A percentile compares a stretch with the other conserved stretches of the same genome.
Evolutionary conservation across 371 early-diverging fungal genomes (phyloP).

Genomic region (Mucor lusitanicus): DNA sequence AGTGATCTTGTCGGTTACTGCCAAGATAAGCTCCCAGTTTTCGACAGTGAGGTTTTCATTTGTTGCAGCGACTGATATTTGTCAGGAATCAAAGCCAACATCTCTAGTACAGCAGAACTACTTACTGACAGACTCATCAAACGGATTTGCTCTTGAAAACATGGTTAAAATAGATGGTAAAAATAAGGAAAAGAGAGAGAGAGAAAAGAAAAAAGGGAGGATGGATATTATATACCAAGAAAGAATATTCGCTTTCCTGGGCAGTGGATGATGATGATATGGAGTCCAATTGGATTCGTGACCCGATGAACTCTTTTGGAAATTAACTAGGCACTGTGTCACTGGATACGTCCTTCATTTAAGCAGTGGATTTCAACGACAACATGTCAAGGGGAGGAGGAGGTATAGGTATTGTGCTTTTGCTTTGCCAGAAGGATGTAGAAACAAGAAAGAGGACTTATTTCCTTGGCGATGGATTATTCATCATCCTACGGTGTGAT

Average conservation of each 20-base stretch:
- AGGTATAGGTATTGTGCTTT: not conserved
- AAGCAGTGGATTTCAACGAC: not conserved
- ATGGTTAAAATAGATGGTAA: slow-evolving; percentile 25
- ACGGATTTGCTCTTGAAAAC: slow-evolving; percentile 64
- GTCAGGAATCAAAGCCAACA: not conserved
- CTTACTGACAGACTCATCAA: slow-evolving; percentile 67
- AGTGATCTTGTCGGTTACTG: slow-evolving; percentile 86
- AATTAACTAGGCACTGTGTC: not conserved
- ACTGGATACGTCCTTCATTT: not conserved
- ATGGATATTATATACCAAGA: not conserved
- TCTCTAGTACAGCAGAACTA: not conserved
- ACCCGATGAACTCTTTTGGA: not conserved
- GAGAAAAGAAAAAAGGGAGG: slow-evolving; percentile 3
- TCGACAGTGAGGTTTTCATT: slow-evolving; percentile 89
- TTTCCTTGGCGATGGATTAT: no score
- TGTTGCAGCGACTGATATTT: slow-evolving; percentile 75
- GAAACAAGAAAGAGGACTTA: no score
- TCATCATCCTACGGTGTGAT: no score
- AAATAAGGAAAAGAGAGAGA: slow-evolving; percentile 5
- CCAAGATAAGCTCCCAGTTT: slow-evolving; percentile 90
- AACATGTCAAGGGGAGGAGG: not conserved
- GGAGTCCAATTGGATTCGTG: not conserved
- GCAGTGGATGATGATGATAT: not conserved
- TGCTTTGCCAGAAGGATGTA: not conserved
- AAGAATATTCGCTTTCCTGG: not conserved